Conservation (phyloP, 495 filamentous ascomycete species). For the Cryomyces minteri region DNA sequence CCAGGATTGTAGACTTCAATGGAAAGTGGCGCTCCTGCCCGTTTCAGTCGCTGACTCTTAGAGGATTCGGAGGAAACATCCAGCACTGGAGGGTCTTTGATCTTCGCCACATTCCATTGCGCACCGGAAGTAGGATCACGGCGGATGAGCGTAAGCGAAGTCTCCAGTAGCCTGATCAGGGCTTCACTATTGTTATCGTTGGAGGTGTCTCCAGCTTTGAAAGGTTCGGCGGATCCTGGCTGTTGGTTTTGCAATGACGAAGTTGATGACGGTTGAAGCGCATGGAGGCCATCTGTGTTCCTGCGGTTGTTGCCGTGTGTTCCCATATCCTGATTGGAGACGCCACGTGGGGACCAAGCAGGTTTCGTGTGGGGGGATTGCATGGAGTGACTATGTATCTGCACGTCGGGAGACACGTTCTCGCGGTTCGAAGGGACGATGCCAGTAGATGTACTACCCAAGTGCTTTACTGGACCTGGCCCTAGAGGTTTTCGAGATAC, state of each 20-base stretch:
- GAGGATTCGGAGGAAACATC: slow-evolving; percentile 15
- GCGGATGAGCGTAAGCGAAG: slow-evolving; percentile 69
- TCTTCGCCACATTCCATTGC: slow-evolving; percentile 80
- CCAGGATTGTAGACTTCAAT: slow-evolving; percentile 45
- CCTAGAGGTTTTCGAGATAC: background rate
- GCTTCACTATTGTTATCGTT: too few relatives aligned
- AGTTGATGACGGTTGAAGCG: background rate
- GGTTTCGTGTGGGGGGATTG: background rate
- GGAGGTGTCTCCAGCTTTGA: too few relatives aligned
- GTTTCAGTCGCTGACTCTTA: slow-evolving; percentile 7
- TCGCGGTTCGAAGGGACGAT: background rate
- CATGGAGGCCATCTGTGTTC: background rate
- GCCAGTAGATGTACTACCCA: background rate
- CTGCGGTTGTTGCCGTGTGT: background rate
- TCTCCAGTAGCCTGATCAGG: background rate
- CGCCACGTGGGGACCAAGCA: background rate
- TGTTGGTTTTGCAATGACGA: too few relatives aligned
- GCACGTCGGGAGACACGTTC: background rate
- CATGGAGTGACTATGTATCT: background rate
- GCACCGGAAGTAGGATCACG: slow-evolving; percentile 60
- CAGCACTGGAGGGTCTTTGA: slow-evolving; percentile 30
- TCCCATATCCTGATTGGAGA: background rate
- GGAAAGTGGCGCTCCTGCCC: slow-evolving; percentile 23
- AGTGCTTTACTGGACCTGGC: background rate
- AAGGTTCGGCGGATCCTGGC: too few relatives aligned